Conservation (phyloP, 129 eudicot genomes). For the Gnaphalium uliginosum region DNA sequence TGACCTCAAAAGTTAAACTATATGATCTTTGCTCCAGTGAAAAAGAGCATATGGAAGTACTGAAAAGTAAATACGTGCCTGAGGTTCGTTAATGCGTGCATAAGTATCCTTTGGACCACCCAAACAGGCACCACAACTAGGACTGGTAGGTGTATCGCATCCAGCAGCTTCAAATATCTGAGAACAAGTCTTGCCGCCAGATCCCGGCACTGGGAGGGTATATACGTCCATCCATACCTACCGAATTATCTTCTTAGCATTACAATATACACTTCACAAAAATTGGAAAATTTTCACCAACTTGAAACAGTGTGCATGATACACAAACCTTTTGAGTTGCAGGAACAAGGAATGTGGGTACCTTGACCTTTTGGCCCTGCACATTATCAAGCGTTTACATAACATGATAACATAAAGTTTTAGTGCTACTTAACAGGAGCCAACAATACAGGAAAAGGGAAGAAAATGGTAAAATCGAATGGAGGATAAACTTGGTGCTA, state of each 20-base stretch:
- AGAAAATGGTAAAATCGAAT: slow-evolving; percentile 3
- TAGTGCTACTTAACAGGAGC: background rate
- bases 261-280: background rate
- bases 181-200: slow-evolving; percentile 97
- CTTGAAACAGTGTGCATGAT: background rate
- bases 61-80: slow-evolving; percentile 46
- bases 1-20: slow-evolving; percentile 3
- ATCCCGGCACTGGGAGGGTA: slow-evolving; percentile 91
- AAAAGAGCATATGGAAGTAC: background rate
- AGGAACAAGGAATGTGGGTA: slow-evolving; percentile 96
- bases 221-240: slow-evolving; percentile 98
- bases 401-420: slow-evolving; percentile 4
- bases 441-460: slow-evolving; percentile 3
- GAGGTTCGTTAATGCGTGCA: slow-evolving; percentile 94
- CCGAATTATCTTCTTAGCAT: slow-evolving; percentile 21
- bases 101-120: slow-evolving; percentile 98
- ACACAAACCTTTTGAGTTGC: slow-evolving; percentile 93
- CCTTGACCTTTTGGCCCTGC: slow-evolving; percentile 94
- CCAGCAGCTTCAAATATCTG: slow-evolving; percentile 99
- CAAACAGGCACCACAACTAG: slow-evolving; percentile 95
- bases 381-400: slow-evolving; percentile 12
- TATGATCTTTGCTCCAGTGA: background rate
- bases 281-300: background rate
- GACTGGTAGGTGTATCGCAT: slow-evolving; percentile 92
- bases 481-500: background rate